Conservation (phyloP, 139 green algal species). For the Trebouxia sp. region DNA sequence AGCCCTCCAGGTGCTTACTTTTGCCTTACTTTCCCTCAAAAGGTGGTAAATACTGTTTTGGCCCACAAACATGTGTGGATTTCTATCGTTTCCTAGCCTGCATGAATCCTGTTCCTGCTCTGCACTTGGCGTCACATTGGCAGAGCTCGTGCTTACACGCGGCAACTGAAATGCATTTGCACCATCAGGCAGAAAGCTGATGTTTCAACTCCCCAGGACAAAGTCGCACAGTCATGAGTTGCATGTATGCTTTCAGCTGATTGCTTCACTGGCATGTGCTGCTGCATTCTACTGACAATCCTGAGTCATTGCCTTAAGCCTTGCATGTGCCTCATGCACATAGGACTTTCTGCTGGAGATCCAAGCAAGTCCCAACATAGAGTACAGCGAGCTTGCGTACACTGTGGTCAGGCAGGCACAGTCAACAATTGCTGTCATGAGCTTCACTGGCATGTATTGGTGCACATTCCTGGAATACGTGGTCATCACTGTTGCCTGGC, state of each 20-base stretch:
- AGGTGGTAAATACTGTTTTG: too few species aligned
- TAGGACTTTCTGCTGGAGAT: constrained; percentile 64
- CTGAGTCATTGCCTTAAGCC: too few species aligned
- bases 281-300: too few species aligned
- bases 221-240: neutral
- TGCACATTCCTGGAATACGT: too few species aligned
- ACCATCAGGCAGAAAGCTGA: too few species aligned
- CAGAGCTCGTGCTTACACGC: too few species aligned
- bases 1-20: constrained; percentile 50
- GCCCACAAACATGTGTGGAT: too few species aligned
- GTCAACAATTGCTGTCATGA: constrained; percentile 69
- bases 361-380: constrained; percentile 26
- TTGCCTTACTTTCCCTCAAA: neutral
- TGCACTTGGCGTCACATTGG: neutral
- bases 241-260: neutral
- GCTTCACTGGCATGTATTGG: constrained; percentile 86
- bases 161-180: too few species aligned
- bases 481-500: too few species aligned
- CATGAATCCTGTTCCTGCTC: neutral
- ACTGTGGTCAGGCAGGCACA: constrained; percentile 53
- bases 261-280: constrained; percentile 80
- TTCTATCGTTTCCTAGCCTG: too few species aligned
- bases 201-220: too few species aligned
- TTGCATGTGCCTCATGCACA: constrained; percentile 29
- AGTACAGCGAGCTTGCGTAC: constrained; percentile 50